Conservation (phyloP, 2,329 filamentous ascomycete species). For the Diaporthe ampelina region DNA sequence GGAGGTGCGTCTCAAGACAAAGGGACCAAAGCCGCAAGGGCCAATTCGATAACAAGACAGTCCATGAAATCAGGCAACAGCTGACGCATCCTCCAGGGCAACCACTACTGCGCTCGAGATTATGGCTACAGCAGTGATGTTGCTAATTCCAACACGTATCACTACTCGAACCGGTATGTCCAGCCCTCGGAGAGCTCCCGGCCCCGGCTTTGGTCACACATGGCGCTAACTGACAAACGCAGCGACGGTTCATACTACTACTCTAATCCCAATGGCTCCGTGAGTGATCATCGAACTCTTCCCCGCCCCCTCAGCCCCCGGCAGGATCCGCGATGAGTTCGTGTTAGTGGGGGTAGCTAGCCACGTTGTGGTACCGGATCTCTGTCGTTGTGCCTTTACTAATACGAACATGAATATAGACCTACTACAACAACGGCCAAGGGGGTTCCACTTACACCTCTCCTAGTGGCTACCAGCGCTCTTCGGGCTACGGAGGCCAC, state of each 20-base stretch:
- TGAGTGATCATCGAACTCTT: not conserved
- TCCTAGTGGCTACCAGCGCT: conserved; percentile 57
- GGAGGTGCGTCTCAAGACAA: conserved; percentile 59
- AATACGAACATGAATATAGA: conserved; percentile 46
- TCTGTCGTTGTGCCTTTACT: too few relatives aligned
- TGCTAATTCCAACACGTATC: too few relatives aligned
- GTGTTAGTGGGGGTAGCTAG: not conserved
- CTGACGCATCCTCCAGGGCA: conserved; percentile 63
- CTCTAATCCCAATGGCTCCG: conserved; percentile 75
- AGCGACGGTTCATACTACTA: conserved; percentile 80
- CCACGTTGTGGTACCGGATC: not conserved
- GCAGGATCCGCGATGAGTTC: too few relatives aligned
- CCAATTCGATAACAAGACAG: not conserved
- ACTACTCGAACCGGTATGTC: too few relatives aligned
- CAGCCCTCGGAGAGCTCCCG: conserved; percentile 1
- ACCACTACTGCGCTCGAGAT: conserved; percentile 76
- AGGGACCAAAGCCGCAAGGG: not conserved
- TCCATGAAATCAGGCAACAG: not conserved
- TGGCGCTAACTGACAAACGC: not conserved
- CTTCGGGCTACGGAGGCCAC: conserved; percentile 45
- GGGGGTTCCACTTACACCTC: conserved; percentile 73
- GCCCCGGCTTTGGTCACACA: not conserved
- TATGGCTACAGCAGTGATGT: conserved; percentile 60
- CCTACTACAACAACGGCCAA: conserved; percentile 74
- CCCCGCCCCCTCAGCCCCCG: not conserved